Conservation (phyloP, 2,329 filamentous ascomycete genomes). For the Venturia asperata region DNA sequence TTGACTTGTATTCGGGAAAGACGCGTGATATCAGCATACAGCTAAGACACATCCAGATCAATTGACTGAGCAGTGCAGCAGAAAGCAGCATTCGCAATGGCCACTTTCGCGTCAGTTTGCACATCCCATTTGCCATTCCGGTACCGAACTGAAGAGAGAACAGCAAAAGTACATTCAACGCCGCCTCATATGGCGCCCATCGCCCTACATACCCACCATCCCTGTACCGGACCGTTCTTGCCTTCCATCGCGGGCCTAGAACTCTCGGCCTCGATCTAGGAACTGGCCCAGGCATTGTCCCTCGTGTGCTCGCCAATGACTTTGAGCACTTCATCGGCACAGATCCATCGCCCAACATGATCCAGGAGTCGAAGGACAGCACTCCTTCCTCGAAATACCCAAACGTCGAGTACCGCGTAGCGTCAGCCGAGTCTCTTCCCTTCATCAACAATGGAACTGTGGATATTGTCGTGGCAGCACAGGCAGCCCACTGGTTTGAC, state of each 20-base stretch:
- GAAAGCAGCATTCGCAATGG: neutral
- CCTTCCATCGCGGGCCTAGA: slow-evolving; percentile 43
- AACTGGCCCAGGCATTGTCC: slow-evolving; percentile 54
- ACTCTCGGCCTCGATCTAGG: slow-evolving; percentile 51
- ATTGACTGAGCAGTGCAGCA: slow-evolving; percentile 9
- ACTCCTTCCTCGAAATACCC: slow-evolving; percentile 25
- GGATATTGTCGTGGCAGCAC: slow-evolving; percentile 46
- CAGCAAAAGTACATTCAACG: slow-evolving; percentile 40
- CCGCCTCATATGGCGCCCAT: slow-evolving; percentile 52
- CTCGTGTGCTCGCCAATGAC: slow-evolving; percentile 46
- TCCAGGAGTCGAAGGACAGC: slow-evolving; percentile 28
- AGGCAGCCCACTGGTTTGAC: slow-evolving; percentile 63
- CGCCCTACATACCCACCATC: slow-evolving; percentile 52
- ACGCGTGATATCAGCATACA: neutral
- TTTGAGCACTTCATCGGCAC: slow-evolving; percentile 48
- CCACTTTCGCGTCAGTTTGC: slow-evolving; percentile 15
- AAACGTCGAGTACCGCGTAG: slow-evolving; percentile 46
- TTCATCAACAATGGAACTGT: slow-evolving; percentile 45
- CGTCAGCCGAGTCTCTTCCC: slow-evolving; percentile 47
- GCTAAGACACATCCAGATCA: neutral
- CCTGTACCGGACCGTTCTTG: slow-evolving; percentile 49
- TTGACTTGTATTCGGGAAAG: no score
- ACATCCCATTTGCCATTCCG: neutral
- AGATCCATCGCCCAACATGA: slow-evolving; percentile 54
- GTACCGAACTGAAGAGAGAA: neutral